Base-by-base conservation (phyloP, 768 basidiomycete species). In the Sarcomyxa edulis region DNA sequence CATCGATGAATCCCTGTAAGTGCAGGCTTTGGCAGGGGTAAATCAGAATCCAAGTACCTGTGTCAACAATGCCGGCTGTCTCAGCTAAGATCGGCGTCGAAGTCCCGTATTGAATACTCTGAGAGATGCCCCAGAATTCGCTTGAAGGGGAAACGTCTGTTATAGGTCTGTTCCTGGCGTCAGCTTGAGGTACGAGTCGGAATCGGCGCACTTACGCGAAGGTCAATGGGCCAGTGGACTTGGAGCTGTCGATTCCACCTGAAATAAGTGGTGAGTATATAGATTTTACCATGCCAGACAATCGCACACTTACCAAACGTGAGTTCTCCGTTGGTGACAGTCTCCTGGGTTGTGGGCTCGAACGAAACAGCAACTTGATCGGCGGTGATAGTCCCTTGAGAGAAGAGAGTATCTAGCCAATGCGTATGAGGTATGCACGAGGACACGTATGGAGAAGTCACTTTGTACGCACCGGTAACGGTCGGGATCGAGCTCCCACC, bases 41-140 rank as follows among this genome's bases (percentile, higher is more conserved):
- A 29, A 45, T 24, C 29, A 46, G 37, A 7, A 48, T 46, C n/a
- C 20, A 47, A 52, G 18, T 43, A 64, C 68, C 74, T 16, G 77
- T 78, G 50, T 78, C 78, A 34, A 80, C 74, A 42, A 81, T 76
- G 45, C 78, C 78, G 26, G 74, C 71, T 25, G 68, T 71, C 35
- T 39, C 54, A 5, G 60, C 18, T 37, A 78, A 55, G 35, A 78
- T 75, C 15, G 59, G 58, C 6, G 59, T 69, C 7, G 58, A 50
- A n/a, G 55, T 29, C 6, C 76, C 73, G 43, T 76, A 78, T n/a
- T 59, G 61, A 42, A 79, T 62, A 40, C 65, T 65, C 56, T 80
- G 68, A 52, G 75, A 61, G 43, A 81, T 74, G 26, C 78, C 78
- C 78, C 78, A 80, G 65, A 66, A 78, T 21, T 58, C 48, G 36